Base-by-base conservation (phyloP, 164 flowering plant genomes). In the Vitis amurensis region DNA sequence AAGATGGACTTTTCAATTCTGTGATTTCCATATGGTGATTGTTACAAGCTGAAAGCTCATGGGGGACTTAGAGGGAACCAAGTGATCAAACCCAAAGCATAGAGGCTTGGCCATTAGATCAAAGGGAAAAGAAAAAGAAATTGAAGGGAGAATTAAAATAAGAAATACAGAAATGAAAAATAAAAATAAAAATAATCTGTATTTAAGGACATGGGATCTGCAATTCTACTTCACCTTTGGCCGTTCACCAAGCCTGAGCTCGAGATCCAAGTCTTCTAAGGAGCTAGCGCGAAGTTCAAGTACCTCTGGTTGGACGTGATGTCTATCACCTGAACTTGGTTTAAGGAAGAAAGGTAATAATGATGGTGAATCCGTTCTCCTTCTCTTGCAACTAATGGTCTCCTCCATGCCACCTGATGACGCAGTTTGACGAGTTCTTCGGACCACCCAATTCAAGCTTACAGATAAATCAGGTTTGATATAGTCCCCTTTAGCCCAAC, bases 221-320 rank as follows among this genome's bases (percentile, higher is more conserved):
- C 68, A 55, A 57, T 58, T 71, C 67, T 76, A 79, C 74, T 79
- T 77, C 70, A 81, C 84, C 85, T 83, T 78, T 3, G 86, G 87
- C 50, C 77, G 78, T 59, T 80, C 82, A 17, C 93, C 95, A 65
- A 93, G 94, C 82, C 98, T 84, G 55, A 93, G 92, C 84, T 93
- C 98, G 59, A 93, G 96, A 88, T 93, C 98, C 50, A 93, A 61
- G 48, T 89, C 92, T 58, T 86, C 87, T 64, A 71, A 48, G 13
- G 87, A 37, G 68, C 74, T 77, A 31, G 84, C 70, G 61, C 75
- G 53, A 58, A 65, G 37, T 68, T 76, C 81, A 67, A 65, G 37
- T 5, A 80, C 78, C 68, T 87, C 83, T 50, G 82, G 44, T 64
- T 73, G 73, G 37, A 68, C 11, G 64, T 56, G 76, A 56, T 59